phyloP scores from a whole-genome alignment of 140 eudicot genomes.

The Flaveria floridana region DNA sequence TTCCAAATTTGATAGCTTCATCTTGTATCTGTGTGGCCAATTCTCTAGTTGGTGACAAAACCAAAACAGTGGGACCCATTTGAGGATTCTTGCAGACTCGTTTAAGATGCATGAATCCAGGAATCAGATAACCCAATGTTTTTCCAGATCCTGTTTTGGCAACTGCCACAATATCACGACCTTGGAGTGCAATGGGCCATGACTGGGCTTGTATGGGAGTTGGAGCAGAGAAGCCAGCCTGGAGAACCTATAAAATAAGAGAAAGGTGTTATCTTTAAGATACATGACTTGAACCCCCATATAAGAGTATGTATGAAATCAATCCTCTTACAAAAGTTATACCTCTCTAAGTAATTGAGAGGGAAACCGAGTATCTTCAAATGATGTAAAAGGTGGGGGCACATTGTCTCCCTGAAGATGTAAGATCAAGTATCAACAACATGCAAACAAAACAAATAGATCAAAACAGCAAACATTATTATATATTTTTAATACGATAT shows the following conservation, averaged over 20 bases:
- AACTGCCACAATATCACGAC: constrained; percentile 91
- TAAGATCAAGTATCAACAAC: constrained; percentile 26
- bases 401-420: constrained; percentile 68
- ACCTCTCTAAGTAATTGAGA: constrained; percentile 87
- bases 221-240: constrained; percentile 89
- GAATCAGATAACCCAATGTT: constrained; percentile 89
- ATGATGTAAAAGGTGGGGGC: constrained; percentile 76
- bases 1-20: constrained; percentile 91
- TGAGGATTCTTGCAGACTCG: constrained; percentile 58
- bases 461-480: not conserved
- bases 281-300: constrained; percentile 50
- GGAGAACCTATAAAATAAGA: constrained; percentile 53
- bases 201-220: constrained; percentile 99
- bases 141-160: constrained; percentile 99
- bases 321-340: constrained; percentile 46
- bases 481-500: not conserved
- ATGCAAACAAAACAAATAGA: constrained; percentile 7
- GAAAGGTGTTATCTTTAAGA: constrained; percentile 33
- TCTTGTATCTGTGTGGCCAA: constrained; percentile 98
- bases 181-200: constrained; percentile 96
- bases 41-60: constrained; percentile 93
- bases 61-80: constrained; percentile 90
- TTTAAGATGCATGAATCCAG: constrained; percentile 79
- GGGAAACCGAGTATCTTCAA: constrained; percentile 81
- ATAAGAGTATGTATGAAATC: constrained; percentile 54